These are phyloP conservation scores for Hypoxylon sp. DNA, from an alignment of 2,329 filamentous ascomycete genomes.

Conservation along the genomic window DNA sequence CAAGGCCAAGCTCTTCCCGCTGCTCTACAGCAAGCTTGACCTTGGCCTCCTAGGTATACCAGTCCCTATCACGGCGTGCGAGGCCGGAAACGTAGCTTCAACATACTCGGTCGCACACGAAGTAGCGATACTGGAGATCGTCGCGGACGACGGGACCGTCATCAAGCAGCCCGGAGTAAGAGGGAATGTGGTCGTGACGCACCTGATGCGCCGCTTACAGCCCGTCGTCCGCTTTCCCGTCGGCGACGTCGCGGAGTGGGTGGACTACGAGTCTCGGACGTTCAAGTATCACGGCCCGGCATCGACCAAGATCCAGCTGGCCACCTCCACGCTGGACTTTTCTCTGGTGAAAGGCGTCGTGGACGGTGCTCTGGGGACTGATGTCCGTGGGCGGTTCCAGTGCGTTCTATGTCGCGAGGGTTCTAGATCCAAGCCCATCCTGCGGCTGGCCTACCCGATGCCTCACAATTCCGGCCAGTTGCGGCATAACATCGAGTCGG, in stretches of 20 bases:
- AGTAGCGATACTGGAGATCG: background rate
- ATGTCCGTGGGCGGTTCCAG: slow-evolving; percentile 2
- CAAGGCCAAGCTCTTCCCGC: slow-evolving; percentile 1
- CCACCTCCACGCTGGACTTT: background rate
- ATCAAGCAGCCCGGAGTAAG: slow-evolving; percentile 6
- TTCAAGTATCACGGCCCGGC: slow-evolving; percentile 1
- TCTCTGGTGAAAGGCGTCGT: background rate
- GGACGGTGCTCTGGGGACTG: background rate
- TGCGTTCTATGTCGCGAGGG: slow-evolving; percentile 1
- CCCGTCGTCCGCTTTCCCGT: slow-evolving; percentile 5
- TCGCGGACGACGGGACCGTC: slow-evolving; percentile 1
- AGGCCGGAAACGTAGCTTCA: background rate
- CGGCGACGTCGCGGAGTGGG: slow-evolving; percentile 12
- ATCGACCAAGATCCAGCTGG: slow-evolving; percentile 1
- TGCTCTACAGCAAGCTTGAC: slow-evolving; percentile 1
- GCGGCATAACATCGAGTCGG: slow-evolving; percentile 6
- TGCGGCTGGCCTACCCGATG: background rate
- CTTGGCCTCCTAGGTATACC: background rate
- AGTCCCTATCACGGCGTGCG: background rate
- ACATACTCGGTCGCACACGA: background rate
- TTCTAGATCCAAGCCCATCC: background rate
- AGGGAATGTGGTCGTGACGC: slow-evolving; percentile 8
- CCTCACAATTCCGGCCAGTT: background rate
- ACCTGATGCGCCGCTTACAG: slow-evolving; percentile 4
- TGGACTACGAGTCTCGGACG: background rate